phyloP scores from a whole-genome alignment of 495 filamentous ascomycete genomes.

The Penicillium chermesinum region DNA sequence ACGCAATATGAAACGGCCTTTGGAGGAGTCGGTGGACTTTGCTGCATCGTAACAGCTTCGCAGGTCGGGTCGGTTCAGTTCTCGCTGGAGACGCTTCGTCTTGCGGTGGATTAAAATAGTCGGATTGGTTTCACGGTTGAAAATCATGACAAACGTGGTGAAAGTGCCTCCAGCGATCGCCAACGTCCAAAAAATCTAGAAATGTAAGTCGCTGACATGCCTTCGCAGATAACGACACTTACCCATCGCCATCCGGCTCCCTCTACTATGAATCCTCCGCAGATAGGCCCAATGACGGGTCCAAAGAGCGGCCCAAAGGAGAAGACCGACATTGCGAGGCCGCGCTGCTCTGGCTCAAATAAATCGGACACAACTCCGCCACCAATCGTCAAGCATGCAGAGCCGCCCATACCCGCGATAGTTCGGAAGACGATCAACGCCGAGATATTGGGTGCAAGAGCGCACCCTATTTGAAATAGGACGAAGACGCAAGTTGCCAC shows the following conservation, averaged over 20 bases:
- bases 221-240: conserved; percentile 6
- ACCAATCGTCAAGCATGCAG: conserved; percentile 46
- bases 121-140: conserved; percentile 51
- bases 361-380: conserved; percentile 53
- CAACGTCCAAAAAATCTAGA: conserved; percentile 43
- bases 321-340: conserved; percentile 31
- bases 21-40: conserved; percentile 4
- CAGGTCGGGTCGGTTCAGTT: conserved; percentile 30
- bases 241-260: conserved; percentile 52
- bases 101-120: conserved; percentile 49
- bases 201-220: not conserved
- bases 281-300: conserved; percentile 47
- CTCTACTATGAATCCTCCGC: conserved; percentile 46
- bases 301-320: conserved; percentile 36
- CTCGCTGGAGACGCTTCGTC: conserved; percentile 33
- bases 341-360: conserved; percentile 44
- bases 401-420: conserved; percentile 45
- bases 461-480: conserved; percentile 47
- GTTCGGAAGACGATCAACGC: conserved; percentile 50
- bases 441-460: conserved; percentile 39
- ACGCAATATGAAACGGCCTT: not conserved
- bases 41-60: conserved; percentile 16
- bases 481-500: conserved; percentile 34
- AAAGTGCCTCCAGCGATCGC: conserved; percentile 41
- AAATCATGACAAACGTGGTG: conserved; percentile 26